Evolutionary conservation across 352 stramenopile species (phyloP), one percentile per base, ranked within the genome.

Genomic region (Phytophthora hibernalis): DNA sequence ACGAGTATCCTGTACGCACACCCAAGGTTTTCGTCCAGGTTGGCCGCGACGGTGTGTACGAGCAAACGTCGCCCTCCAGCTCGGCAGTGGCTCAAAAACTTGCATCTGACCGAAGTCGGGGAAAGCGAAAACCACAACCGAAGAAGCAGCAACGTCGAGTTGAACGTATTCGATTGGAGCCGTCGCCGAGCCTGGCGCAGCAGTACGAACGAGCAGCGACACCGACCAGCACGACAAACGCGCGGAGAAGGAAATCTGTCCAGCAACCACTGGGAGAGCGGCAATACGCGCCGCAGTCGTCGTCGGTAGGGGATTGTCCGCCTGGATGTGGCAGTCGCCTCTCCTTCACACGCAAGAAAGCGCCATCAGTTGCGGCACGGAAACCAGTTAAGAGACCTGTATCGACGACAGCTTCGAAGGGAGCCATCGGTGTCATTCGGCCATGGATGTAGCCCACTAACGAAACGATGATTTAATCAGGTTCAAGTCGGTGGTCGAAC

Each of bases 21-120:
- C 77, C 79, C 7, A 78, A 77, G 26, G 67, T 87, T 20, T 83
- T 87, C 43, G 78, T 88, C 22, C 75, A 88, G 12, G 71, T 84
- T 35, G 67, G 70, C 1, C 61, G 61, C 8, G 62, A 83, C 16
- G 73, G 70, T 28, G 66, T 77, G n/a, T 83, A 74, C 64, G 73
- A 82, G 30, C 73, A 76, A 52, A 26, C 54, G 8, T 64, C 66
- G 1, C 31, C 51, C 1, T 54, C 68, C 44, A 68, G 70, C 21
- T 84, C 76, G 1, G 77, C 72, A 1, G 62, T 85, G 22, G 26
- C 75, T 13, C 61, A 75, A 31, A 86, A 82, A 28, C 50, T 85
- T 5, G 64, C 73, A 21, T 56, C 63, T n/a, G 51, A 80, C 24
- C 61, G 76, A 2, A 74, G 43, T 18, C 72, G 57, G 12, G 42